Base-by-base conservation (phyloP, 495 filamentous ascomycete species). In the Podospora fimiseda region DNA sequence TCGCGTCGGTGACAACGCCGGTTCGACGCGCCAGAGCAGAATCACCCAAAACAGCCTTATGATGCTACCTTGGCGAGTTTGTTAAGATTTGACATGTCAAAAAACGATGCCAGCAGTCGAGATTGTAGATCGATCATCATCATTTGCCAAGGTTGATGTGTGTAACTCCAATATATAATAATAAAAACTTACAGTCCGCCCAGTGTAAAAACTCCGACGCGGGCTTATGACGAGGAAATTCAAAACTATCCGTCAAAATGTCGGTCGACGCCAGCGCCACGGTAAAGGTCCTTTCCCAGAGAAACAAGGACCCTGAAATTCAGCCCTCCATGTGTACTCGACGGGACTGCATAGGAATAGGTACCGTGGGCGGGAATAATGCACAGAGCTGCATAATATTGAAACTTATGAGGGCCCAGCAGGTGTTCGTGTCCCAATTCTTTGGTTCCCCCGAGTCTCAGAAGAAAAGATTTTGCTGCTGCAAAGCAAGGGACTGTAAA, bases 401-500 rank as follows among this genome's bases (percentile, higher is more conserved):
- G 49, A 82, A 65, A 8, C 56, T 52, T 39, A 80, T 74, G 51
- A 70, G 72, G 66, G 57, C 73, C 14, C 62, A 55, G 42, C 71
- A 75, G 11, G 74, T 59, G 13, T 57, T 50, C 41, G 63, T 69
- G n/a, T 39, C 70, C 69, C 57, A 52, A 74, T 51, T 50, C 62
- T 64, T 58, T 74, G 48, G 66, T 67, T 46, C 66, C 71, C 27
- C 60, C 62, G 50, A 76, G 63, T 18, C 71, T 64, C 62, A 80
- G 66, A 60, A 86, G 64, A 69, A 81, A 72, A 78, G 2, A 74
- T 59, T 57, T 85, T 84, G 49, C 79, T 74, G 2, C 80, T 59
- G n/a, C 77, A 73, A 36, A 87, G 68, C 49, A 80, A 71, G 0
- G 80, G 80, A 53, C 80, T 82, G 62, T 85, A 84, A 20, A 83